phyloP scores from a whole-genome alignment of 2,329 filamentous ascomycete species.

The Sclerotinia glacialis region DNA sequence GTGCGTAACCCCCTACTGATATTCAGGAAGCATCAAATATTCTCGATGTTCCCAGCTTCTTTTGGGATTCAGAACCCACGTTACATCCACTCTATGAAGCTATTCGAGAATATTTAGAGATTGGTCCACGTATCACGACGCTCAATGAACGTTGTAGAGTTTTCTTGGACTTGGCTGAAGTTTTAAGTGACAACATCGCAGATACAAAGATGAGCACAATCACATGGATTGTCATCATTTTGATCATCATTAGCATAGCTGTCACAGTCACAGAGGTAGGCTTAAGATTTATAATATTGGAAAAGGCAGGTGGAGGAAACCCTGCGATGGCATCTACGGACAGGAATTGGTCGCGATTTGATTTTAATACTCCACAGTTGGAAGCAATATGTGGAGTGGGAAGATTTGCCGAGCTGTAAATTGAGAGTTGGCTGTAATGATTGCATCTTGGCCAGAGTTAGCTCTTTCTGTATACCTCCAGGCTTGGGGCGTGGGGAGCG shows the following conservation, averaged over 20 bases:
- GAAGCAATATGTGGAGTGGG: conserved; percentile 37
- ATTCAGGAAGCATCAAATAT: conserved; percentile 75
- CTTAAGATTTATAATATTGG: conserved; percentile 76
- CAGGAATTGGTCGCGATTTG: conserved; percentile 34
- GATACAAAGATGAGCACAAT: conserved; percentile 95
- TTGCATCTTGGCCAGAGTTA: neutral
- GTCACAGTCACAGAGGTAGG: conserved; percentile 89
- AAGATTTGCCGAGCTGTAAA: conserved; percentile 30
- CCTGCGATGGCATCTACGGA: neutral
- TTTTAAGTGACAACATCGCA: conserved; percentile 85
- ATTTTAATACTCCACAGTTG: conserved; percentile 35
- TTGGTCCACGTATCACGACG: conserved; percentile 91
- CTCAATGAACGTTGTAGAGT: conserved; percentile 96
- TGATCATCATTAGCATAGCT: conserved; percentile 86
- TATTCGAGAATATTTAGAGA: conserved; percentile 95
- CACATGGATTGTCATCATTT: conserved; percentile 96
- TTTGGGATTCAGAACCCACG: conserved; percentile 96
- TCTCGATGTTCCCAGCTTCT: conserved; percentile 93
- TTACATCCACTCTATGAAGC: conserved; percentile 91
- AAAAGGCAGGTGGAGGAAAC: conserved; percentile 36
- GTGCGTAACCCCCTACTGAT: conserved; percentile 26
- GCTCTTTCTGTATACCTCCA: neutral
- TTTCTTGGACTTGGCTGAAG: conserved; percentile 93
- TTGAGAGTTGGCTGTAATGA: neutral
- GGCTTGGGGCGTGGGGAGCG: neutral